Conservation (phyloP, 2,329 filamentous ascomycete species). For the Neofusicoccum cordaticola region DNA sequence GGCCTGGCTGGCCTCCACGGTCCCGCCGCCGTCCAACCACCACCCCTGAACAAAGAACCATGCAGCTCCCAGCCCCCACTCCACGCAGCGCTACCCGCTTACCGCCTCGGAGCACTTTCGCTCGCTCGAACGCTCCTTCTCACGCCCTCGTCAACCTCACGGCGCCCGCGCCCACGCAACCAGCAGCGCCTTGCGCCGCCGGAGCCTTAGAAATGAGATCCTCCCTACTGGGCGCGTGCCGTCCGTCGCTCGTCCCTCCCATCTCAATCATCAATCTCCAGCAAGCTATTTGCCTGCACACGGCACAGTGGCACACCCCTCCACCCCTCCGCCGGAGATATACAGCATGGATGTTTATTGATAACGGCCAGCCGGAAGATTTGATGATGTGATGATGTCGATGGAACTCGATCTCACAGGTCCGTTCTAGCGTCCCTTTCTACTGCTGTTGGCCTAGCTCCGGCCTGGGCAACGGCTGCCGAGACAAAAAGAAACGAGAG, state of each 20-base stretch:
- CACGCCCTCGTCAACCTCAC: neutral
- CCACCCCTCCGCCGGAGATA: conserved; percentile 1
- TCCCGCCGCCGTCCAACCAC: conserved; percentile 3
- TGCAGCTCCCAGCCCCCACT: neutral
- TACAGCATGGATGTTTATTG: conserved; percentile 2
- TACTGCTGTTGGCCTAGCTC: neutral
- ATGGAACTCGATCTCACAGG: neutral
- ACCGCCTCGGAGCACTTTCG: neutral
- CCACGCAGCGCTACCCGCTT: neutral
- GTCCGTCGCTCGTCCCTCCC: neutral
- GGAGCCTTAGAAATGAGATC: neutral
- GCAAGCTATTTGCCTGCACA: neutral
- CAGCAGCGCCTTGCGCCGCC: neutral
- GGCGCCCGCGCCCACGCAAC: neutral
- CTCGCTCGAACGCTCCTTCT: neutral
- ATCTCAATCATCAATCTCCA: conserved; percentile 4
- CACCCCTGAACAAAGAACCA: conserved; percentile 1
- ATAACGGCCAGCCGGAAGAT: neutral
- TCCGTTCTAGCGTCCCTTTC: neutral
- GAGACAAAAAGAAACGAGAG: neutral
- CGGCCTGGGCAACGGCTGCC: conserved; percentile 7
- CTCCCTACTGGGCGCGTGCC: neutral
- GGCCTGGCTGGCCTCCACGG: neutral
- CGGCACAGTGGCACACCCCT: neutral
- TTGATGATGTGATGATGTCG: neutral